These are phyloP conservation scores for Macrophomina phaseolina DNA, from an alignment of 2,329 filamentous ascomycete genomes.

Conservation along the genomic window DNA sequence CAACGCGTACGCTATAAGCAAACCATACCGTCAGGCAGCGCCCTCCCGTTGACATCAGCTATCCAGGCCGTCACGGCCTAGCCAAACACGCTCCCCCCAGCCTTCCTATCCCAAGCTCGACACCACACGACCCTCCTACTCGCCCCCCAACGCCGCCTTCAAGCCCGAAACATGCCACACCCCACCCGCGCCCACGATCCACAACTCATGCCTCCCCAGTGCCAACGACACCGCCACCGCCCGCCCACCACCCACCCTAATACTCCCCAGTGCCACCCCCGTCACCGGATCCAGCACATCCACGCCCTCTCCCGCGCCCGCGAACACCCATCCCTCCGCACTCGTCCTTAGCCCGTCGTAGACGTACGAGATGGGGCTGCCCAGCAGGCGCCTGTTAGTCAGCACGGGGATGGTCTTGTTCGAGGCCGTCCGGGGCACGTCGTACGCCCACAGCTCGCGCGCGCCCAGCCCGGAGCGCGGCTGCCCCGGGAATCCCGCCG, in stretches of 20 bases:
- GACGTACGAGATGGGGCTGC: slow-evolving; percentile 29
- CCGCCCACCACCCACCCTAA: slow-evolving; percentile 30
- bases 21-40: no score
- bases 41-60: no score
- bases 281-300: slow-evolving; percentile 30
- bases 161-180: slow-evolving; percentile 29
- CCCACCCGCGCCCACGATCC: slow-evolving; percentile 29
- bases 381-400: slow-evolving; percentile 28
- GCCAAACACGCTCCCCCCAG: no score
- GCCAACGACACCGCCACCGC: slow-evolving; percentile 28
- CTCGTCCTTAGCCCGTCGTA: slow-evolving; percentile 29
- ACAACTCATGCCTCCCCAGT: slow-evolving; percentile 29
- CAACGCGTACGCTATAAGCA: no score
- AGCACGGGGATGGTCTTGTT: slow-evolving; percentile 8
- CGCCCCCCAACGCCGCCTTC: slow-evolving; percentile 20
- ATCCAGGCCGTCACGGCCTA: no score
- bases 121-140: background rate
- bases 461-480: slow-evolving; percentile 27
- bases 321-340: slow-evolving; percentile 28
- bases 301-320: slow-evolving; percentile 30
- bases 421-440: background rate
- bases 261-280: slow-evolving; percentile 29
- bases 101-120: no score
- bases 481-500: slow-evolving; percentile 4
- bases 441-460: slow-evolving; percentile 29